Base-by-base conservation (phyloP, 1,139 yeast species). In the Yamadazyma atlantica region DNA sequence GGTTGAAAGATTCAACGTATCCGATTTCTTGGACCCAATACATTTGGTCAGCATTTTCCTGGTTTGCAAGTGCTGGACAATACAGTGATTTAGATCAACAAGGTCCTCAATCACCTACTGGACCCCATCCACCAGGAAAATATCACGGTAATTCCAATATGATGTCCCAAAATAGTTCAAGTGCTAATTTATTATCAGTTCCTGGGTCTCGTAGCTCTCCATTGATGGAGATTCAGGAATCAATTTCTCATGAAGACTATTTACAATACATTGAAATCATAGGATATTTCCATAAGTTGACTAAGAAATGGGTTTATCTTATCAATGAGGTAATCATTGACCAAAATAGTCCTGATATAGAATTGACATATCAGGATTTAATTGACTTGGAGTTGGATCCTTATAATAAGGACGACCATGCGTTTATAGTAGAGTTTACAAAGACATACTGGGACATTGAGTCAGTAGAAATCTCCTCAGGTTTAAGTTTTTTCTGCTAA, bases 11-110 rank as follows among this genome's bases (percentile, higher is more conserved):
- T 3, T 67, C 70, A 1, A 66, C 77, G 1, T 82, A 78, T 40
- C 70, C 83, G 1, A 55, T 75, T 17, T 72, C 87, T 1, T 77
- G 89, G 80, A 64, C 73, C 32, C 87, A 83, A 50, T 71, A 75
- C 36, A 64, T 83, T 1, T 82, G 88, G 81, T 76, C 79, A 42
- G 88, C 90, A 0, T 73, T 85, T 42, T 70, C 84, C 28, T 85
- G 92, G 88, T 84, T 89, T 83, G 90, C 92, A 2, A 78, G 87
- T 24, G 94, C 95, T 2, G 95, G 95, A 4, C 82, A 76, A 44
- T 69, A 73, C 12, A 50, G 50, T 21, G 32, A 29, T 6, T 28
- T 28, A 16, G 30, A 28, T 8, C 41, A 41, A 29, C 39, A 41
- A 33, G n/a, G 36, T 33, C 12, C 30, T 6, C 11, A 23, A 11